Evolutionary conservation across 441 rosid species (phyloP).

Genomic region (Corymbia calophylla): DNA sequence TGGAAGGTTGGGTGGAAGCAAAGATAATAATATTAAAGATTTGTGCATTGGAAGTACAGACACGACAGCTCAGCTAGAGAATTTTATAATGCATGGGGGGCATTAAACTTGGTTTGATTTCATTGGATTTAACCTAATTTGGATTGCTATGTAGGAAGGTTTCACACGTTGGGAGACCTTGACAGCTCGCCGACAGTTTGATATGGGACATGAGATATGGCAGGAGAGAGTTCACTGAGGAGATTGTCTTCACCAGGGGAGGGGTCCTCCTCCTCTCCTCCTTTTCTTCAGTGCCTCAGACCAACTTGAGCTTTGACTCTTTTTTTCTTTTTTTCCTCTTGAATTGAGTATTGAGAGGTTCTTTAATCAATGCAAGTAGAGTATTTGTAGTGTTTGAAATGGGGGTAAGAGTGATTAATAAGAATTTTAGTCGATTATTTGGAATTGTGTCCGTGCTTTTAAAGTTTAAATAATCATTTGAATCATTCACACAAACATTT

Average conservation of each 20-base stretch:
- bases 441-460: neutral
- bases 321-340: neutral
- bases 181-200: neutral
- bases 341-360: neutral
- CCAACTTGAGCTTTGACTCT: neutral
- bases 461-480: fast-evolving
- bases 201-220: neutral
- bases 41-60: neutral
- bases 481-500: fast-evolving
- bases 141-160: neutral
- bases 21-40: slow-evolving; percentile 5
- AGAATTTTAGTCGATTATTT: neutral
- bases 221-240: neutral
- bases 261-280: too few species aligned
- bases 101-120: neutral
- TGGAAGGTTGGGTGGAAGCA: slow-evolving; percentile 46
- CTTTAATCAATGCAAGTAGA: neutral
- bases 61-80: neutral
- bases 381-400: neutral
- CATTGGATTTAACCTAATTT: neutral
- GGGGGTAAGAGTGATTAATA: neutral
- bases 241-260: neutral
- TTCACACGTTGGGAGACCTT: neutral
- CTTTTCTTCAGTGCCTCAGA: neutral
- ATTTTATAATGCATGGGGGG: neutral